These are phyloP conservation scores for Yamadazyma buinensis DNA, from an alignment of 1,139 yeast genomes.

Conservation along the genomic window DNA sequence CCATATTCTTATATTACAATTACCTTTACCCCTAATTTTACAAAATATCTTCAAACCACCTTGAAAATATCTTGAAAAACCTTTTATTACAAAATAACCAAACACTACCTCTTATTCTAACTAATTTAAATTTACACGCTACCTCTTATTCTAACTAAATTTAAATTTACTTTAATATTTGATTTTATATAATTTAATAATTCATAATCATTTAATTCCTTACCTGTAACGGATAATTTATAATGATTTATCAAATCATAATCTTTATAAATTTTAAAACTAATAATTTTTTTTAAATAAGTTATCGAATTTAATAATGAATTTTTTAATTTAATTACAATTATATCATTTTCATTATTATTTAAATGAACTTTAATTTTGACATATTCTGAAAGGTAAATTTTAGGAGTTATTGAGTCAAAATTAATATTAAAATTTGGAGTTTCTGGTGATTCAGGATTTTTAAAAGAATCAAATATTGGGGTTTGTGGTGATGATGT, in stretches of 20 bases:
- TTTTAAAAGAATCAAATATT: conserved; percentile 7
- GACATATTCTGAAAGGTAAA: conserved; percentile 17
- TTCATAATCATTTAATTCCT: conserved; percentile 16
- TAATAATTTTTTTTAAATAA: conserved; percentile 29
- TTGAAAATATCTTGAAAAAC: too few relatives aligned
- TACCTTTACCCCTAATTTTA: too few relatives aligned
- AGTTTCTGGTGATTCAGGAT: conserved; percentile 21
- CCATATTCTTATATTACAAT: too few relatives aligned
- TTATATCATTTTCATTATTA: conserved; percentile 30
- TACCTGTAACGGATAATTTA: conserved; percentile 17
- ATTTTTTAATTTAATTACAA: conserved; percentile 26
- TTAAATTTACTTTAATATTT: conserved; percentile 25
- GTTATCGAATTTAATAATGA: conserved; percentile 25
- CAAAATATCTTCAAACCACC: too few relatives aligned
- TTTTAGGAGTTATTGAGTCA: background rate
- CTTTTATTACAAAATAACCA: too few relatives aligned
- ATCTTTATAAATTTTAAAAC: conserved; percentile 34
- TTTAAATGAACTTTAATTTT: conserved; percentile 31
- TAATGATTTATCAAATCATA: conserved; percentile 28
- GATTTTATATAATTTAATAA: conserved; percentile 23
- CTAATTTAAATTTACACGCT: too few relatives aligned
- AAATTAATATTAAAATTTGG: conserved; percentile 9
- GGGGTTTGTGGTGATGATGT: conserved; percentile 14
- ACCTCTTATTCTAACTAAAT: conserved; percentile 21
- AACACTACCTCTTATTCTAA: too few relatives aligned